phyloP scores from a whole-genome alignment of 2,329 filamentous ascomycete genomes.

The Alternaria conjuncta region DNA sequence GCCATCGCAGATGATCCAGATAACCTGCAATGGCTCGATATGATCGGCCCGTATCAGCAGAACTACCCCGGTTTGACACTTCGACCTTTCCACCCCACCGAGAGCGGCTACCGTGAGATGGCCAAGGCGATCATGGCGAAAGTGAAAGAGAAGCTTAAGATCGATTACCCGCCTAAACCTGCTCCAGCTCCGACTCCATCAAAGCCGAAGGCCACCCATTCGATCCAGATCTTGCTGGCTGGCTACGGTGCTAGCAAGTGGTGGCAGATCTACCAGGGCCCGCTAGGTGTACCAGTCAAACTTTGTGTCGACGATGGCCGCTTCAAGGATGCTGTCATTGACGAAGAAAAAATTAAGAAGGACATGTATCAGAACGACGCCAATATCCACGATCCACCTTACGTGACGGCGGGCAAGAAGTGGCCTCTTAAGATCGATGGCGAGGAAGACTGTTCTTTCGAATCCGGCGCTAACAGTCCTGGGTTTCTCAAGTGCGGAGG shows the following conservation, averaged over 20 bases:
- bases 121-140: background rate
- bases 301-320: background rate
- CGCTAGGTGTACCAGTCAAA: background rate
- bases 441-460: background rate
- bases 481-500: background rate
- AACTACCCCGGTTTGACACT: background rate
- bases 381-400: background rate
- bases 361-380: background rate
- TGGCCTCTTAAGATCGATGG: background rate
- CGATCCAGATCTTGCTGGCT: background rate
- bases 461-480: background rate
- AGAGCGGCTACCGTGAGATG: background rate
- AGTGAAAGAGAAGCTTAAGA: background rate
- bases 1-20: background rate
- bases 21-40: background rate
- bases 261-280: background rate
- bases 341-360: background rate
- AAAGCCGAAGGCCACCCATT: background rate
- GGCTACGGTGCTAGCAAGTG: background rate
- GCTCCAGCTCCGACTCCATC: background rate
- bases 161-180: background rate
- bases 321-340: background rate
- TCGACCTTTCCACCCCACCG: background rate
- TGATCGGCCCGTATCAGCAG: background rate
- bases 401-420: background rate